Percentiles rank a stretch among this genome's conserved stretches.
These are phyloP conservation scores for Penicillium sp. DNA, from an alignment of 2,329 filamentous ascomycete species.

Conservation along the genomic window DNA sequence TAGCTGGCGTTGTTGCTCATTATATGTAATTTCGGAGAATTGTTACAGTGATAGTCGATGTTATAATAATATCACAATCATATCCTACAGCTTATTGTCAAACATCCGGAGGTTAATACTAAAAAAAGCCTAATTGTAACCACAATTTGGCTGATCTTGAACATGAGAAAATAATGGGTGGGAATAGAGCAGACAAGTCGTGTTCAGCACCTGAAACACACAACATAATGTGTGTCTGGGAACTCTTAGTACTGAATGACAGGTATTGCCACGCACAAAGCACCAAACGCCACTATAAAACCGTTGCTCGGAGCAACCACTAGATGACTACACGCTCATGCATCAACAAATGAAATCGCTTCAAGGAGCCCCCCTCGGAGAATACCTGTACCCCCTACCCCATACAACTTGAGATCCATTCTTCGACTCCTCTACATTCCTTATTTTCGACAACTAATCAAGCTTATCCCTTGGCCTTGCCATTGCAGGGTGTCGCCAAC, in stretches of 20 bases:
- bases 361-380: conserved; percentile 19
- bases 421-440: conserved; percentile 14
- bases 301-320: conserved; percentile 31
- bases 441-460: conserved; percentile 11
- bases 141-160: background rate
- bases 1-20: background rate
- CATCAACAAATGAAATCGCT: conserved; percentile 25
- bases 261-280: conserved; percentile 4
- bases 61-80: background rate
- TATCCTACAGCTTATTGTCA: background rate
- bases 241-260: background rate
- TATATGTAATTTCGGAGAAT: no score
- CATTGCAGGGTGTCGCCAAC: conserved; percentile 14
- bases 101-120: background rate
- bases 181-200: background rate
- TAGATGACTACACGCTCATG: conserved; percentile 19
- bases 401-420: conserved; percentile 24
- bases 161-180: conserved; percentile 2
- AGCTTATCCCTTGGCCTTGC: conserved; percentile 16
- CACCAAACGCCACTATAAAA: conserved; percentile 14
- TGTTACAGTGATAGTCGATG: background rate
- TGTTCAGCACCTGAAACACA: conserved; percentile 4
- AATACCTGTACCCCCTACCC: conserved; percentile 22
- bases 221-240: fast-evolving
- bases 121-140: background rate